Percentiles rank a stretch among this genome's conserved stretches.
Conservation (phyloP, 1,284 basidiomycete species). For the Malassezia cuniculi region DNA sequence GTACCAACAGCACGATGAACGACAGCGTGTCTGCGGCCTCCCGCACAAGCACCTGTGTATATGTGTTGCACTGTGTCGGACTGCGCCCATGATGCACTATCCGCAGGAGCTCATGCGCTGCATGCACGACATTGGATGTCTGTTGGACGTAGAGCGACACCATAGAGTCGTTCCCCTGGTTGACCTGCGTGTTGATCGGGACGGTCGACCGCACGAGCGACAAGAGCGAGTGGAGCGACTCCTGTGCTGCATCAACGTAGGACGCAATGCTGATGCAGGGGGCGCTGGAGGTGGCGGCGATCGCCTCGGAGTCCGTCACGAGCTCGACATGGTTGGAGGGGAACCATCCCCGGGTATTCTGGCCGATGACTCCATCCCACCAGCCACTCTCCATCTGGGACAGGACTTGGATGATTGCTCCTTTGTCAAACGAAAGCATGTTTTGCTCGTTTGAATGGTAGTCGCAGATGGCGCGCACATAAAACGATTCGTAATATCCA, state of each 20-base stretch:
- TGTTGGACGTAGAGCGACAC: too few species aligned
- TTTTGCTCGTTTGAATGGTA: slow-evolving; percentile 64
- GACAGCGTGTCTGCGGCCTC: background rate
- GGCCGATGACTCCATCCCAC: slow-evolving; percentile 88
- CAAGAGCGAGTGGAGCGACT: too few species aligned
- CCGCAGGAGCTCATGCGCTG: too few species aligned
- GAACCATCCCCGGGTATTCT: slow-evolving; percentile 68
- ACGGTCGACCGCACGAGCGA: too few species aligned
- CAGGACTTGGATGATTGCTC: slow-evolving; percentile 85
- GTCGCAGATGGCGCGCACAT: slow-evolving; percentile 83
- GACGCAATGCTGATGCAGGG: too few species aligned
- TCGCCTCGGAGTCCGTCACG: slow-evolving; percentile 64
- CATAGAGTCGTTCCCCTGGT: too few species aligned
- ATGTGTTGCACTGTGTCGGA: too few species aligned
- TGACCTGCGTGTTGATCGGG: too few species aligned
- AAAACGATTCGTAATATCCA: slow-evolving; percentile 52
- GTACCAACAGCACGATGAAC: background rate
- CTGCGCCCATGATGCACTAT: too few species aligned
- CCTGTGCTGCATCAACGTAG: too few species aligned
- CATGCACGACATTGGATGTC: too few species aligned
- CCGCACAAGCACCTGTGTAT: background rate
- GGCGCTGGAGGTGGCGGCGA: too few species aligned
- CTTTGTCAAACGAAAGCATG: slow-evolving; percentile 70
- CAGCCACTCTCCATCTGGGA: slow-evolving; percentile 83
- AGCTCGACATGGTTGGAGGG: slow-evolving; percentile 83